Conservation (phyloP, 2,329 filamentous ascomycete genomes). For the Corniculantispora saksenae region DNA sequence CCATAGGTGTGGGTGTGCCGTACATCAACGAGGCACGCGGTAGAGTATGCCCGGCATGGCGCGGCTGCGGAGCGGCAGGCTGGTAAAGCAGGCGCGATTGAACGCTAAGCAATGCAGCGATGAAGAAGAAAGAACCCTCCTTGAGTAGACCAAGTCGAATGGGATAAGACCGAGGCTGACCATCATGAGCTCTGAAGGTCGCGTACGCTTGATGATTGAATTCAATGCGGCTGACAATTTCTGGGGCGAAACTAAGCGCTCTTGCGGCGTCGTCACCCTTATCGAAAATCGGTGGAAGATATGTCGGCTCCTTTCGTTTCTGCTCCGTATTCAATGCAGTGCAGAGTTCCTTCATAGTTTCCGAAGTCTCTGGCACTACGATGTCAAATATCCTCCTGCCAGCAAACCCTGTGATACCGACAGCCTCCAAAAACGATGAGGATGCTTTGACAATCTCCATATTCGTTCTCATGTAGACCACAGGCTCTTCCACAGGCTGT, state of each 20-base stretch:
- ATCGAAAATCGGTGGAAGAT: constrained; percentile 63
- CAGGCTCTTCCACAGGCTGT: constrained; percentile 43
- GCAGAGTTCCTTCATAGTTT: constrained; percentile 52
- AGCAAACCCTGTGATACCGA: constrained; percentile 47
- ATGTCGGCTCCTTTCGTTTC: constrained; percentile 58
- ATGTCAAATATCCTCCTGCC: constrained; percentile 56
- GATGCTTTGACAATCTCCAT: constrained; percentile 61
- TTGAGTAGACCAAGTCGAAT: constrained; percentile 60
- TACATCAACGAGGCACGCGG: not conserved
- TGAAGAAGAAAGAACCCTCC: constrained; percentile 62
- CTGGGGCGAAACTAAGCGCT: constrained; percentile 52
- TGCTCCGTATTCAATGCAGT: constrained; percentile 59
- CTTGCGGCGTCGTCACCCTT: constrained; percentile 58
- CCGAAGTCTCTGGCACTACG: constrained; percentile 52
- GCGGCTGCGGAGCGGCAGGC: constrained; percentile 42
- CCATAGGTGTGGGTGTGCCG: constrained; percentile 30
- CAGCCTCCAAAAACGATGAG: constrained; percentile 54
- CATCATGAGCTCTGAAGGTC: constrained; percentile 53
- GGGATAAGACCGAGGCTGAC: constrained; percentile 50
- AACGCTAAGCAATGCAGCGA: constrained; percentile 51
- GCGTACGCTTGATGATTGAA: constrained; percentile 57
- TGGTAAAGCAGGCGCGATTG: constrained; percentile 40
- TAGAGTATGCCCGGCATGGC: constrained; percentile 20
- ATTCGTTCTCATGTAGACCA: constrained; percentile 60
- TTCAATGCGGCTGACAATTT: constrained; percentile 54